Percentiles rank a stretch among this genome's conserved stretches.
These are phyloP conservation scores for Hypoxylon sp. DNA, from an alignment of 2,329 filamentous ascomycete genomes.

Conservation along the genomic window DNA sequence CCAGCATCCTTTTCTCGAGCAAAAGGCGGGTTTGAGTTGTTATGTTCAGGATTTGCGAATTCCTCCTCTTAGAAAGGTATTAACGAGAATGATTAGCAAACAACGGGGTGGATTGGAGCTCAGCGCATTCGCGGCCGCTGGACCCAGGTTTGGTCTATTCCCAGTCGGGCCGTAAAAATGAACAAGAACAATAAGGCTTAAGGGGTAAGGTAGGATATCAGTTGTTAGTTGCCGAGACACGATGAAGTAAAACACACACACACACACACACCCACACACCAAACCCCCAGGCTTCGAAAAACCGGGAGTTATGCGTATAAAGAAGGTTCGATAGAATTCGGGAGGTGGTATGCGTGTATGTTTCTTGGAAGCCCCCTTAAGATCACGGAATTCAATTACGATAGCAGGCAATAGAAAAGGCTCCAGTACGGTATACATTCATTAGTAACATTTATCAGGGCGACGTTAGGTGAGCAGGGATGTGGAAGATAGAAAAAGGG, in stretches of 20 bases:
- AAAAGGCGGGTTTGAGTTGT: not conserved
- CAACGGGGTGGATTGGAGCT: slow-evolving; percentile 8
- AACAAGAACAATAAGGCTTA: slow-evolving; percentile 17
- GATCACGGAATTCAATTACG: not conserved
- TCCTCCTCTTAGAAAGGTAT: slow-evolving; percentile 7
- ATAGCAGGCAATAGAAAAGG: slow-evolving; percentile 28
- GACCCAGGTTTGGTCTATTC: slow-evolving; percentile 8
- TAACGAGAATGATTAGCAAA: slow-evolving; percentile 15
- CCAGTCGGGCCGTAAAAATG: slow-evolving; percentile 22
- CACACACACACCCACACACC: too few species aligned
- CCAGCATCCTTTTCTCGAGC: slow-evolving; percentile 6
- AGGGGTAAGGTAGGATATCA: slow-evolving; percentile 8
- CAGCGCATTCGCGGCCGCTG: slow-evolving; percentile 5
- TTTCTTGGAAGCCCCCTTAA: not conserved
- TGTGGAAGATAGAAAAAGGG: slow-evolving; percentile 24
- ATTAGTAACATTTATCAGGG: slow-evolving; percentile 18
- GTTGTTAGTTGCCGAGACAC: slow-evolving; percentile 13
- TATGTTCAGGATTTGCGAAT: slow-evolving; percentile 1
- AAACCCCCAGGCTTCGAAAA: slow-evolving; percentile 14
- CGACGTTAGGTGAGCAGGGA: slow-evolving; percentile 26
- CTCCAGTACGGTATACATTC: slow-evolving; percentile 16
- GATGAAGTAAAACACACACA: slow-evolving; percentile 6
- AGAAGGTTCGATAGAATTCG: slow-evolving; percentile 31
- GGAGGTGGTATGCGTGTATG: slow-evolving; percentile 20
- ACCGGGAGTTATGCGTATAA: slow-evolving; percentile 27